Conservation (phyloP, 176 grass and related monocot species). For the Oryza brachyantha region DNA sequence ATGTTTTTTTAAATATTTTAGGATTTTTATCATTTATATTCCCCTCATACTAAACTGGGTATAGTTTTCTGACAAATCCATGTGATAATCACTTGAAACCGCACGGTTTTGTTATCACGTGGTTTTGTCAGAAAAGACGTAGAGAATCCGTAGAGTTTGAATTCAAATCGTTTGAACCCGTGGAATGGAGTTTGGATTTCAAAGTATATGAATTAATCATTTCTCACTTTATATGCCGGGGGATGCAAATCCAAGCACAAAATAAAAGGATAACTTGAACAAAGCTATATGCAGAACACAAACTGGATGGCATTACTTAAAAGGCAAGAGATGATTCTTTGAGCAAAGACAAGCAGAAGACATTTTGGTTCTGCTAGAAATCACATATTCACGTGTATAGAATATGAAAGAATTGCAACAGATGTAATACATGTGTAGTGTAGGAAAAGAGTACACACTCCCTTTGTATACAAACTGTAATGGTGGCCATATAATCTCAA, state of each 20-base stretch:
- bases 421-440: background rate
- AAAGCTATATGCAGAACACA: background rate
- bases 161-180: no score
- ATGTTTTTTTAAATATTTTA: no score
- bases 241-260: background rate
- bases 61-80: no score
- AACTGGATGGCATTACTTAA: background rate
- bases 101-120: no score
- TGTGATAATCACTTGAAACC: no score
- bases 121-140: no score
- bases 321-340: background rate
- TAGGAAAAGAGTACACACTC: conserved; percentile 6
- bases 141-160: no score
- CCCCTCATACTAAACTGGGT: no score
- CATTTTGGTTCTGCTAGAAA: background rate
- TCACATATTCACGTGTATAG: background rate
- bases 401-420: conserved; percentile 12
- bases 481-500: conserved; percentile 16
- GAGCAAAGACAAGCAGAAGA: background rate
- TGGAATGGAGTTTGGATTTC: background rate
- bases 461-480: conserved; percentile 27
- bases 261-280: background rate
- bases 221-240: background rate
- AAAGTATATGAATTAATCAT: background rate
- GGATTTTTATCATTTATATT: no score